Evolutionary conservation across 257 asterid genomes (phyloP), one percentile per base, ranked within the genome.

Genomic region (Lithospermum erythrorhizon): DNA sequence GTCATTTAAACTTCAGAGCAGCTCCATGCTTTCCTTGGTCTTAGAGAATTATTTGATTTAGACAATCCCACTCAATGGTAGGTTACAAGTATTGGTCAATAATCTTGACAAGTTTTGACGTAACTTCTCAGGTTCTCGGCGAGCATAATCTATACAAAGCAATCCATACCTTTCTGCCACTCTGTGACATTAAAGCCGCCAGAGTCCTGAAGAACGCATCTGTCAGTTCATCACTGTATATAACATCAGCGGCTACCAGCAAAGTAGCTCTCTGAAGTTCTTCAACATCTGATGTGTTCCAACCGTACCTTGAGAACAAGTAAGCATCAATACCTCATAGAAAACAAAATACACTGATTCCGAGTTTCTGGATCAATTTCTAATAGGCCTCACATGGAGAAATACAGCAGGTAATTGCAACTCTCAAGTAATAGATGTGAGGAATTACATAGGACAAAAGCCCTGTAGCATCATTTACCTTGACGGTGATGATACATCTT

Each of bases 181-280:
- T 41, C 65, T 67, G 58, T 18, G 82, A 84, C 95, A 89, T 86
- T 64, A 91, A 67, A 63, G 70, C 72, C 80, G 68, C 73, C 59
- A 82, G 49, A 24, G 73, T 67, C 68, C 71, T 61, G 78, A 91
- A 91, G 68, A 91, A 81, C 58, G 95, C 94, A 72, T 83, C 86
- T 13, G 98, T 88, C 59, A 91, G 75, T 61, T 84, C 93, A 72
- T 88, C 87, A 21, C 81, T 78, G 64, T 91, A 91, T 65, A 91
- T 91, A 19, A 91, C 95, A 77, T 91, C 98, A 55, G 97, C 98
- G 68, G 98, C 98, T 21, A 91, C 75, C 73, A 91, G 75, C 78
- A 91, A 62, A 62, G 95, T 68, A 83, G 94, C 83, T 58, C 78
- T 83, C 67, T 71, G 78, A 65, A 81, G 83, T 81, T 77, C 85